A percentile compares a stretch with the other conserved stretches of the same genome.
Conservation (phyloP, 2,329 filamentous ascomycete species). For the Scleromitrula shiraiana region DNA sequence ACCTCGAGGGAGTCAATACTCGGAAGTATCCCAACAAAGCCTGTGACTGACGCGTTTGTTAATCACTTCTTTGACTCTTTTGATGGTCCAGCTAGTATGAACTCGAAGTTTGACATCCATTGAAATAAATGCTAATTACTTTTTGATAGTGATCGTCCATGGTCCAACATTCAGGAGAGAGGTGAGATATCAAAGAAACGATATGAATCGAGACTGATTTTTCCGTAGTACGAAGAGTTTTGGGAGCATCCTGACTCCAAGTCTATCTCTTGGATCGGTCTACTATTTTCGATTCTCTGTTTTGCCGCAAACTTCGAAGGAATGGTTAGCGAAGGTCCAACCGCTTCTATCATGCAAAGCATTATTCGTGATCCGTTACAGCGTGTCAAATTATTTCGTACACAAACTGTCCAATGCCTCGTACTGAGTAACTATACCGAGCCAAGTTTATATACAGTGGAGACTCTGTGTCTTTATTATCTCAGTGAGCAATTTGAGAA, state of each 20-base stretch:
- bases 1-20: conserved; percentile 40
- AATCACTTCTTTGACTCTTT: conserved; percentile 43
- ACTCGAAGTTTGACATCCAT: neutral
- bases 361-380: conserved; percentile 32
- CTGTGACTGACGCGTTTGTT: conserved; percentile 41
- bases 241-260: conserved; percentile 24
- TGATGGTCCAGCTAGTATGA: conserved; percentile 43
- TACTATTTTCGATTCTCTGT: conserved; percentile 33
- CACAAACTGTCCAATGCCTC: conserved; percentile 45
- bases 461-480: conserved; percentile 44
- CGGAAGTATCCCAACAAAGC: conserved; percentile 38
- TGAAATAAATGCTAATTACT: neutral
- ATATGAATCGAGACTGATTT: conserved; percentile 1
- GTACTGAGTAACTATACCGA: conserved; percentile 42
- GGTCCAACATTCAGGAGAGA: conserved; percentile 41
- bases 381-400: conserved; percentile 40
- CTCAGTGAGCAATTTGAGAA: conserved; percentile 45
- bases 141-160: conserved; percentile 33
- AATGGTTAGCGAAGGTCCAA: neutral
- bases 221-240: conserved; percentile 24
- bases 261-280: conserved; percentile 43
- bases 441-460: conserved; percentile 40
- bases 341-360: conserved; percentile 37
- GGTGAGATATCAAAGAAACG: conserved; percentile 22
- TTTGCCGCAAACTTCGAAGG: conserved; percentile 6